Evolutionary conservation across 768 basidiomycete species (phyloP).

Genomic region (Terana coerulea): DNA sequence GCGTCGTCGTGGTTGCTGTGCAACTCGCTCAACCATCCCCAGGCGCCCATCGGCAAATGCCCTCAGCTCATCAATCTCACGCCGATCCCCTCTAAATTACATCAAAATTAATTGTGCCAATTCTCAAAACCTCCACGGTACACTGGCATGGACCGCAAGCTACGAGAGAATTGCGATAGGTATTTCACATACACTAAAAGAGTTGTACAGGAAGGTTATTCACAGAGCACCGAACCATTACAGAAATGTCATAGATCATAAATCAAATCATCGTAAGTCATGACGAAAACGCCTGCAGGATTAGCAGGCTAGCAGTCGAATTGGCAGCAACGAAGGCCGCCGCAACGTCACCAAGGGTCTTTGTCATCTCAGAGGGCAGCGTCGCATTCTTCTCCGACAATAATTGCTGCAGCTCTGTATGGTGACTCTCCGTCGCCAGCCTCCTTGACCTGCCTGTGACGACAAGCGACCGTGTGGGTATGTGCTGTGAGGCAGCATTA

Average conservation of each 20-base stretch:
- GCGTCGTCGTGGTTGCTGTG: slow-evolving; percentile 9
- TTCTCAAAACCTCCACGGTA: no score
- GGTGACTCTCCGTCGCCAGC: slow-evolving; percentile 57
- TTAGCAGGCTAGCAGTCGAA: slow-evolving; percentile 45
- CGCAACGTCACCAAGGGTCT: slow-evolving; percentile 75
- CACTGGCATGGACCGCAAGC: no score
- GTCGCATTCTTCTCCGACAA: slow-evolving; percentile 36
- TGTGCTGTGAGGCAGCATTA: slow-evolving; percentile 24
- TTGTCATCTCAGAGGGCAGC: slow-evolving; percentile 55
- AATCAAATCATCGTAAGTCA: not conserved
- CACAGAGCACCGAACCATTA: no score
- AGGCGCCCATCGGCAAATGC: not conserved
- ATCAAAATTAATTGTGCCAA: no score
- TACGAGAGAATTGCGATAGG: no score
- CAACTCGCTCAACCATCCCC: not conserved
- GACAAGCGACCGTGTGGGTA: slow-evolving; percentile 53
- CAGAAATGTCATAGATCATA: no score
- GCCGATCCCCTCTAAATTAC: no score
- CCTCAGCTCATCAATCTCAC: no score
- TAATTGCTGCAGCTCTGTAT: slow-evolving; percentile 53
- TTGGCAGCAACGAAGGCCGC: slow-evolving; percentile 60
- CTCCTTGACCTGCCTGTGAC: slow-evolving; percentile 72
- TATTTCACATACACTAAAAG: no score
- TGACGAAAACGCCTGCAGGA: slow-evolving; percentile 45
- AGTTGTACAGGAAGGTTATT: no score